Percentiles rank a stretch among this genome's conserved stretches.
Conservation (phyloP, 2,329 filamentous ascomycete genomes). For the Colletotrichum noveboracense region DNA sequence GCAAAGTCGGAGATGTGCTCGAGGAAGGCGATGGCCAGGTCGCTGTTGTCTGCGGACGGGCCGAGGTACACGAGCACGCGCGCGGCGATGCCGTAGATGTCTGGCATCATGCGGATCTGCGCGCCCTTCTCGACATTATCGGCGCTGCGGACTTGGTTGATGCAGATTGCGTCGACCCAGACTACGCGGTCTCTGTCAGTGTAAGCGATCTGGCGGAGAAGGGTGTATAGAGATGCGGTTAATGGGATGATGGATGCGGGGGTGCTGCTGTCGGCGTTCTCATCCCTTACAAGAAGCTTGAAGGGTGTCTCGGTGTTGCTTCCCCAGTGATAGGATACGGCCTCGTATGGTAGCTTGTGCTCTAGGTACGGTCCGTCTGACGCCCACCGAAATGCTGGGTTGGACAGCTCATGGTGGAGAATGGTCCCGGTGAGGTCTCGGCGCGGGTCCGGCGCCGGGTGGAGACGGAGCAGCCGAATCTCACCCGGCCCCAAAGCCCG, state of each 20-base stretch:
- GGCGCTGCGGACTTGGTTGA: neutral
- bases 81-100: neutral
- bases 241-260: neutral
- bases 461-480: neutral
- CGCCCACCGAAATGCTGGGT: neutral
- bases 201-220: neutral
- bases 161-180: slow-evolving; percentile 1
- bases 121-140: neutral
- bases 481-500: neutral
- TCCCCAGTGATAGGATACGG: slow-evolving; percentile 1
- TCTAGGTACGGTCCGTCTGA: neutral
- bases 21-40: neutral
- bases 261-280: neutral
- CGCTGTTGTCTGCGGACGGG: neutral
- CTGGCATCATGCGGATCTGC: neutral
- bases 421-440: neutral
- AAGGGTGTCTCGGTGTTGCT: neutral
- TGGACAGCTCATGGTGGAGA: neutral
- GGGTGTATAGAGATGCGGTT: neutral
- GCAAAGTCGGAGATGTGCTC: neutral
- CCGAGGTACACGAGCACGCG: neutral
- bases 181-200: neutral
- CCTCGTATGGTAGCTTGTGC: neutral
- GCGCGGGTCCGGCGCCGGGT: neutral
- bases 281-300: neutral